Percentiles rank a stretch among this genome's conserved stretches.
phyloP scores from a whole-genome alignment of 257 asterid species.

The Ajuga chamaepitys region DNA sequence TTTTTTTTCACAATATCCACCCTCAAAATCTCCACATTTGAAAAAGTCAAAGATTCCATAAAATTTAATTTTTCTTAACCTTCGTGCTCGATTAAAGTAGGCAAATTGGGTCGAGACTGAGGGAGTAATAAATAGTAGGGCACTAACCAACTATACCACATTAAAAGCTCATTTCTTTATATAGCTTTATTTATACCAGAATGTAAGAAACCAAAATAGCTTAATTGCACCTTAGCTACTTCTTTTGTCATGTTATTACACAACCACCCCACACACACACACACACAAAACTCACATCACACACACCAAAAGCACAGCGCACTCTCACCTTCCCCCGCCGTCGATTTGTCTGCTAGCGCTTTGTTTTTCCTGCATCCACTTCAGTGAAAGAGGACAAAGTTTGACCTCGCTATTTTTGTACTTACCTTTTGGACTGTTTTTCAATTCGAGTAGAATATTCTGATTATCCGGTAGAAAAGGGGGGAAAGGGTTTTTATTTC shows the following conservation, averaged over 20 bases:
- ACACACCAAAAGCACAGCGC: conserved; percentile 19
- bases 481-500: conserved; percentile 10
- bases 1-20: too few species aligned
- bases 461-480: conserved; percentile 5
- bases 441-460: conserved; percentile 17
- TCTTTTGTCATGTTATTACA: neutral
- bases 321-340: conserved; percentile 25
- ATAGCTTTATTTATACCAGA: conserved; percentile 7
- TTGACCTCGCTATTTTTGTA: conserved; percentile 32
- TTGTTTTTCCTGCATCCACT: conserved; percentile 3
- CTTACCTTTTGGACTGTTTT: conserved; percentile 21
- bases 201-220: conserved; percentile 5
- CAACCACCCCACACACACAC: neutral
- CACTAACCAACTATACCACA: conserved; percentile 21
- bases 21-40: too few species aligned
- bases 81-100: too few species aligned
- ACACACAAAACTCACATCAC: neutral
- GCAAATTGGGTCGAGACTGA: too few species aligned
- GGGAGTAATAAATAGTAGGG: conserved; percentile 10
- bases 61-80: too few species aligned
- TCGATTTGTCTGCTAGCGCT: conserved; percentile 30
- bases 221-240: conserved; percentile 21
- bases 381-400: conserved; percentile 19
- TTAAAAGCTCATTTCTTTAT: conserved; percentile 19
- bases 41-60: too few species aligned